Percentiles rank a stretch among this genome's conserved stretches.
Evolutionary conservation across 2,329 filamentous ascomycete species (phyloP).

Genomic region (Leptographium radiaticola): DNA sequence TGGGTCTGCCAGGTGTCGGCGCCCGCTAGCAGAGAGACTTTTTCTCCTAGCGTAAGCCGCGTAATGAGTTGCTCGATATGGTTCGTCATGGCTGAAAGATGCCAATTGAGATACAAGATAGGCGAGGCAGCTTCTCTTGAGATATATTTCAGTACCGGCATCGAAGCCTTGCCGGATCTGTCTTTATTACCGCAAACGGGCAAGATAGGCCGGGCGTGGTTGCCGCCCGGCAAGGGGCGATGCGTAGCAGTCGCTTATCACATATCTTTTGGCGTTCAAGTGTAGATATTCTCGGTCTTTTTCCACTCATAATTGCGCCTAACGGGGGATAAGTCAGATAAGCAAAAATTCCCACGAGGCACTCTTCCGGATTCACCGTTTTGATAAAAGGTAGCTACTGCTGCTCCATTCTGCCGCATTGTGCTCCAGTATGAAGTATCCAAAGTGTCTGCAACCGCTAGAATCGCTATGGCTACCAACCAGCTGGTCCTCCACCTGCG

Average conservation of each 20-base stretch:
- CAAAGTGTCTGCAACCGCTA: background rate
- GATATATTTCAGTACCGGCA: background rate
- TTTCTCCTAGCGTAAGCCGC: slow-evolving; percentile 4
- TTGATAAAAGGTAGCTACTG: no score
- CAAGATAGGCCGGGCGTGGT: no score
- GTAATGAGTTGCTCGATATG: background rate
- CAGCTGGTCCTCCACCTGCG: background rate
- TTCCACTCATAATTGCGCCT: no score
- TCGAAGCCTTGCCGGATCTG: no score
- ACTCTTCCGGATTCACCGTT: no score
- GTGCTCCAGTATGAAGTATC: background rate
- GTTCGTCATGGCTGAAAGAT: background rate
- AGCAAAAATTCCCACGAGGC: no score
- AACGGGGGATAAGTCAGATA: no score
- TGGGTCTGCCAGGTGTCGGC: slow-evolving; percentile 17
- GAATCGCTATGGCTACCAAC: background rate
- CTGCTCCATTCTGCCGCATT: background rate
- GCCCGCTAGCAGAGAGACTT: slow-evolving; percentile 6
- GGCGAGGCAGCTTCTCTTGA: background rate
- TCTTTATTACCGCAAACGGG: no score
- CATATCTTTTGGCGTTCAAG: no score
- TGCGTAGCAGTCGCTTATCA: no score
- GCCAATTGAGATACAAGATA: background rate
- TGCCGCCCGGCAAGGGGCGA: no score
- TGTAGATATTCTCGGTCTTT: no score